Evolutionary conservation across 495 filamentous ascomycete genomes (phyloP).

Genomic region (Podospora sp.): DNA sequence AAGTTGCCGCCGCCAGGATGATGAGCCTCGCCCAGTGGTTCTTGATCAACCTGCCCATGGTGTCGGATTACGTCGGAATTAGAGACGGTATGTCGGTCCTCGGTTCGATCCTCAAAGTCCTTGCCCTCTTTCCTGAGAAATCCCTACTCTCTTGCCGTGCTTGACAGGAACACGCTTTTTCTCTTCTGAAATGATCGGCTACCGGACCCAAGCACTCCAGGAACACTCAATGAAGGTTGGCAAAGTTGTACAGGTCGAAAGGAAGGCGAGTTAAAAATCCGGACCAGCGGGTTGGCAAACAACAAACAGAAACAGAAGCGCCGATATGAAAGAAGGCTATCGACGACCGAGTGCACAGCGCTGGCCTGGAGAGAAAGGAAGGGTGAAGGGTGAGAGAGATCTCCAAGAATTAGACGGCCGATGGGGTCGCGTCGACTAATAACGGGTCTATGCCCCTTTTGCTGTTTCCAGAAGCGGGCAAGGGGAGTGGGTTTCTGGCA

Average conservation of each 20-base stretch:
- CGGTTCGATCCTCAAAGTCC: conserved; percentile 5
- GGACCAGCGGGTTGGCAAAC: conserved; percentile 45
- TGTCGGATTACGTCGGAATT: conserved; percentile 33
- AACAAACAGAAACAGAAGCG: conserved; percentile 28
- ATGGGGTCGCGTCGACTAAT: conserved; percentile 44
- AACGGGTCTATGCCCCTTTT: conserved; percentile 34
- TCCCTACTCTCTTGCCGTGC: conserved; percentile 35
- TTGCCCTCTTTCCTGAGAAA: conserved; percentile 14
- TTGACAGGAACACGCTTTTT: conserved; percentile 20
- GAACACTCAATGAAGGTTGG: conserved; percentile 27
- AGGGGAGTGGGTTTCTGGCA: not conserved
- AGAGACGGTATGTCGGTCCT: conserved; percentile 7
- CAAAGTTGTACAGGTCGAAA: conserved; percentile 33
- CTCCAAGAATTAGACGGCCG: conserved; percentile 31
- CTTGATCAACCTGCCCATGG: conserved; percentile 97
- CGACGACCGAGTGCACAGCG: conserved; percentile 51
- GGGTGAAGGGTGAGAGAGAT: conserved; percentile 30
- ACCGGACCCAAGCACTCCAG: conserved; percentile 16
- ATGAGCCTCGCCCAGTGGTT: conserved; percentile 98
- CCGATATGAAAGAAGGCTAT: conserved; percentile 53
- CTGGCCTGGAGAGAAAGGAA: conserved; percentile 38
- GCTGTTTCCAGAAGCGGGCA: not conserved
- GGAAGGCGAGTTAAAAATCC: conserved; percentile 42
- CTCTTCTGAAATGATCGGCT: not conserved
- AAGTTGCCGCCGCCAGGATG: conserved; percentile 78